Evolutionary conservation across 2,329 filamentous ascomycete species (phyloP), one percentile per base, ranked within the genome.

Genomic region (Alternaria conjuncta): DNA sequence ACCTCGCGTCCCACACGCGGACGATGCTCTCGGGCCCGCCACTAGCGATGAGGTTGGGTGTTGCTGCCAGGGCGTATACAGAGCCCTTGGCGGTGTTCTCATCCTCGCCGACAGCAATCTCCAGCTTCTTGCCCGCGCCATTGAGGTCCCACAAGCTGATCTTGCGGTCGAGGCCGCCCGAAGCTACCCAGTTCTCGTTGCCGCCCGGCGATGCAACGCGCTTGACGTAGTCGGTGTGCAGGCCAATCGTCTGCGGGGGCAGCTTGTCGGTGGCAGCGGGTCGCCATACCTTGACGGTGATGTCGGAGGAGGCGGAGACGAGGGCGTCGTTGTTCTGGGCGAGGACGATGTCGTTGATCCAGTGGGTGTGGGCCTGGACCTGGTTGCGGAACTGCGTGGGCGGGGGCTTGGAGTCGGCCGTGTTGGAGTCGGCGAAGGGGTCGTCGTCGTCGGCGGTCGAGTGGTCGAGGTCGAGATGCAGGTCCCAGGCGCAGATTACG

Each of bases 211-310:
- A 92, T 18, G 94, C 93, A 41, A 99, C 87, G 71, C 93, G 94
- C 82, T 98, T 99, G 77, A 97, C 94, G 77, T 98, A 99, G 84
- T 99, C 96, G 74, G 90, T 91, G 80, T 99, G 96, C 74, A 95
- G 89, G 68, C 96, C 96, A 75, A 99, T 95, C 45, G 92, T 93
- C 68, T 88, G 86, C 6, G 92, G 90, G 10, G 90, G 88, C 54
- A 90, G 85, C 23, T 83, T 82, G 51, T 88, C 87, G 60, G 88
- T 84, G 50, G 88, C 88, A 15, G 86, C 82, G 23, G 95, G 95
- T 60, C 94, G 88, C 96, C 94, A 97, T 73, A 97, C 83, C 80
- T 97, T 96, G 77, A 97, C 94, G 9, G 93, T 94, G 65, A 96
- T 89, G 79, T 97, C 94, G n/a, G 94, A 97, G 5, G 94, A 97